Conservation (phyloP, 768 basidiomycete species). For the Lactifluus pinguis region DNA sequence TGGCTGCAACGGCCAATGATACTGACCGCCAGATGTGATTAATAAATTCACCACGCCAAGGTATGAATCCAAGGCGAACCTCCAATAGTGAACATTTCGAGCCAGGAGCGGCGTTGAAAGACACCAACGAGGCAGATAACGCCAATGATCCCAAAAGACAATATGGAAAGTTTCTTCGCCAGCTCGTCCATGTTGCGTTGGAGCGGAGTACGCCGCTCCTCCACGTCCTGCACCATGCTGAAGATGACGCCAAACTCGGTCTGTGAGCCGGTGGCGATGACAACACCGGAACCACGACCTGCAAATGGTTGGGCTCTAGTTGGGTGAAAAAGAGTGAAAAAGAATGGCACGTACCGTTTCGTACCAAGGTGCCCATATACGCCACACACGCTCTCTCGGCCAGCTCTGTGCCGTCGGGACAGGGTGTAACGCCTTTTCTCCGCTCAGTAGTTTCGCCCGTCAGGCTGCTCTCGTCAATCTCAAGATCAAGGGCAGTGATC, state of each 20-base stretch:
- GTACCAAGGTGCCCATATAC: constrained; percentile 93
- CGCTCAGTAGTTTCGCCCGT: constrained; percentile 89
- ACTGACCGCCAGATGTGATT: constrained; percentile 40
- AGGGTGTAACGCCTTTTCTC: constrained; percentile 52
- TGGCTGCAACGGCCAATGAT: constrained; percentile 95
- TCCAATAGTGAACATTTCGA: constrained; percentile 99
- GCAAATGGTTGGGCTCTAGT: neutral
- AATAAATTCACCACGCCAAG: neutral
- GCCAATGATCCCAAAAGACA: constrained; percentile 93
- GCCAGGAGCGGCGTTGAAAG: constrained; percentile 76
- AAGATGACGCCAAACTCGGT: constrained; percentile 97
- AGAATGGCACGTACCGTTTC: constrained; percentile 53
- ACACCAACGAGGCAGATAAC: constrained; percentile 88
- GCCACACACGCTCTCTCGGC: constrained; percentile 84
- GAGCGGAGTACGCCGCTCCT: constrained; percentile 87
- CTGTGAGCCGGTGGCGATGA: constrained; percentile 75
- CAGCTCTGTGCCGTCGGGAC: constrained; percentile 44
- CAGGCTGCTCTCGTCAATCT: constrained; percentile 91
- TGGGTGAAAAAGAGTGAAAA: neutral
- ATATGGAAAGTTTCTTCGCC: constrained; percentile 79
- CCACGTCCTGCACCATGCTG: constrained; percentile 94
- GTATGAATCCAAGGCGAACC: constrained; percentile 40
- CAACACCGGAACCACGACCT: constrained; percentile 80
- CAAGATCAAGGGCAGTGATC: constrained; percentile 71
- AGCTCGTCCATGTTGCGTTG: constrained; percentile 96